Evolutionary conservation across 345 rosid species (phyloP), one percentile per base, ranked within the genome.

Genomic region (Bruguiera sexangula): DNA sequence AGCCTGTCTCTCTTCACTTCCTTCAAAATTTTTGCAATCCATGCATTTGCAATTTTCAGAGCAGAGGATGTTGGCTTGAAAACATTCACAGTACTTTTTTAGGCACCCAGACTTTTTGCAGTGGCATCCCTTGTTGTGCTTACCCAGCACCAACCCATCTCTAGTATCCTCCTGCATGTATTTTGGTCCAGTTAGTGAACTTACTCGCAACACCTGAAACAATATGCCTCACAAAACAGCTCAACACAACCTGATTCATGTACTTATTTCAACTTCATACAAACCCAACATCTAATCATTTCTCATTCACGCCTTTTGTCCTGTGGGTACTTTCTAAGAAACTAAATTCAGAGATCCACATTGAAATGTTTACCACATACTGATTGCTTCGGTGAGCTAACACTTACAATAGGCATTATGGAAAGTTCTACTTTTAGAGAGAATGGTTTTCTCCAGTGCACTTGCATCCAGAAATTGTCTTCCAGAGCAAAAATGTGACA

Each of bases 121-220:
- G 75, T 95, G 97, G 73, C 99, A 95, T 76, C 99, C 99, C 80
- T 96, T 96, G 84, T 92, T 96, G 83, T 96, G 99, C 83, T 92
- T 92, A 68, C 79, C 98, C 78, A 89, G 73, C 8, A 87, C 62
- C 53, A 87, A 72, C 67, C 85, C 83, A 73, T 94, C 93, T 73
- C 96, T 92, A 18, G 79, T 78, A 65, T 92, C 99, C 78, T 95
- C 96, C 98, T 92, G 74, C 78, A 80, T 70, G 63, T 11, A 71
- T 63, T 66, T 52, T 36, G 22, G 36, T 52, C 63, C n/a, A 66
- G 57, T 63, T 52, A 31, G 48, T 27, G 59, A 22, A 31, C 15
- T 79, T 19, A 36, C 52, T 8, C 37, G 24, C 37, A 62, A 51
- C 53, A 73, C 20, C 51, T 11, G 24, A 66, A 58, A 56, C 62